phyloP scores from a whole-genome alignment of 2,329 filamentous ascomycete genomes.

The Phaeosphaeria sp. region DNA sequence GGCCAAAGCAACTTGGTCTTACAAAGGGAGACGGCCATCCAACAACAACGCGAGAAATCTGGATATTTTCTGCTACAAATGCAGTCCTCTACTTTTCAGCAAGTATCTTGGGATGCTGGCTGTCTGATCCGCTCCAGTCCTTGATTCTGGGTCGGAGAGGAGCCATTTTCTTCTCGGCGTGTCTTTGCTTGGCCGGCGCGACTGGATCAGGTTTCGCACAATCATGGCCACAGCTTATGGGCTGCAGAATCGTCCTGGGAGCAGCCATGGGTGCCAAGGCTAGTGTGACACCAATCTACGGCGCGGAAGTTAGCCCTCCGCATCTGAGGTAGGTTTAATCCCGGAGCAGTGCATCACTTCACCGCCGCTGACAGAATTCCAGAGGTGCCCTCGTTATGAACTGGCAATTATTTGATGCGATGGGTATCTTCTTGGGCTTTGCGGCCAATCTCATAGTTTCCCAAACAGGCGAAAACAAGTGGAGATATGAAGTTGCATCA shows the following conservation, averaged over 20 bases:
- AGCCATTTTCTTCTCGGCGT: conserved; percentile 2
- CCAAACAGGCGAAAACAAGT: background rate
- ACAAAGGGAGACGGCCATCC: background rate
- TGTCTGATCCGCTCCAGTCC: conserved; percentile 1
- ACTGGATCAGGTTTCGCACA: background rate
- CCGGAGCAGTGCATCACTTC: background rate
- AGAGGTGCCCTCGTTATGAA: background rate
- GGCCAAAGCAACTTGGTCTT: background rate
- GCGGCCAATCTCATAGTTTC: conserved; percentile 4
- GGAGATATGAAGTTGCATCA: conserved; percentile 5
- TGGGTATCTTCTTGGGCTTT: conserved; percentile 4
- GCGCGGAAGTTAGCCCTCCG: conserved; percentile 1
- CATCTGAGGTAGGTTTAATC: conserved; percentile 2
- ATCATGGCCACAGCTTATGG: conserved; percentile 2
- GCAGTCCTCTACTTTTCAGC: background rate
- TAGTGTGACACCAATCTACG: conserved; percentile 1
- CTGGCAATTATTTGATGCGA: conserved; percentile 3
- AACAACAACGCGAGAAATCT: background rate
- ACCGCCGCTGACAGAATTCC: too few relatives aligned
- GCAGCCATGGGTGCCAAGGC: conserved; percentile 5
- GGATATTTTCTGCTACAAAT: conserved; percentile 1
- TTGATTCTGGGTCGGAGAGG: conserved; percentile 1
- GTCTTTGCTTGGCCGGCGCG: conserved; percentile 2
- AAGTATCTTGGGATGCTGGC: conserved; percentile 2
- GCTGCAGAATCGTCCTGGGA: conserved; percentile 2